Evolutionary conservation across 768 basidiomycete genomes (phyloP).

Genomic region (Suillus cothurnatus): DNA sequence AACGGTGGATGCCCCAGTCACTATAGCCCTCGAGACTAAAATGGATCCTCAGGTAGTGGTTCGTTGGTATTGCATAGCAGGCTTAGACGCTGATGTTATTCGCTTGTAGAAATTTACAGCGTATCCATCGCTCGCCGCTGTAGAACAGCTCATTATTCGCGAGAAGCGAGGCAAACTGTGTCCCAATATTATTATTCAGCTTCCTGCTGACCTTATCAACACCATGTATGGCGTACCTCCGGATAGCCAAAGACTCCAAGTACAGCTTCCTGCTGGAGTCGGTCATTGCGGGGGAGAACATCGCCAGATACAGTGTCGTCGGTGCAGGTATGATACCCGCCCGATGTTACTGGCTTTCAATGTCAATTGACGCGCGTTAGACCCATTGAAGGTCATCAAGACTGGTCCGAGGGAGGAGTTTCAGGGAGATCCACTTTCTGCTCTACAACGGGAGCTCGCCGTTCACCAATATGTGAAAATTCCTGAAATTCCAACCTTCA

Average conservation of each 20-base stretch:
- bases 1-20: not conserved
- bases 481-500: constrained; percentile 91
- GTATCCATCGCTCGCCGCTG: constrained; percentile 68
- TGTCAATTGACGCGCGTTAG: constrained; percentile 40
- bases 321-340: constrained; percentile 72
- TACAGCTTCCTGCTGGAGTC: constrained; percentile 97
- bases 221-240: constrained; percentile 95
- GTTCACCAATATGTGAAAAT: constrained; percentile 89
- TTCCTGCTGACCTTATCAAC: constrained; percentile 98
- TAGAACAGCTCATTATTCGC: constrained; percentile 75
- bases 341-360: constrained; percentile 3
- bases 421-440: constrained; percentile 84
- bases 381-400: constrained; percentile 90
- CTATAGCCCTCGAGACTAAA: not conserved
- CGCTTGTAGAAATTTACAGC: constrained; percentile 61
- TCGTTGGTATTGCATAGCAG: not conserved
- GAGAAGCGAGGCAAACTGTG: constrained; percentile 91
- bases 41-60: constrained; percentile 31
- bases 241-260: constrained; percentile 88
- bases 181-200: constrained; percentile 90
- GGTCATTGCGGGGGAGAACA: constrained; percentile 85
- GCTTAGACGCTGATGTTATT: not conserved
- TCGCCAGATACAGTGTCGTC: constrained; percentile 95
- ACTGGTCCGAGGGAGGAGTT: constrained; percentile 84
- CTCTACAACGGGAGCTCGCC: constrained; percentile 83